phyloP scores from a whole-genome alignment of 177 flowering plant genomes.

The Vitis hybrid region DNA sequence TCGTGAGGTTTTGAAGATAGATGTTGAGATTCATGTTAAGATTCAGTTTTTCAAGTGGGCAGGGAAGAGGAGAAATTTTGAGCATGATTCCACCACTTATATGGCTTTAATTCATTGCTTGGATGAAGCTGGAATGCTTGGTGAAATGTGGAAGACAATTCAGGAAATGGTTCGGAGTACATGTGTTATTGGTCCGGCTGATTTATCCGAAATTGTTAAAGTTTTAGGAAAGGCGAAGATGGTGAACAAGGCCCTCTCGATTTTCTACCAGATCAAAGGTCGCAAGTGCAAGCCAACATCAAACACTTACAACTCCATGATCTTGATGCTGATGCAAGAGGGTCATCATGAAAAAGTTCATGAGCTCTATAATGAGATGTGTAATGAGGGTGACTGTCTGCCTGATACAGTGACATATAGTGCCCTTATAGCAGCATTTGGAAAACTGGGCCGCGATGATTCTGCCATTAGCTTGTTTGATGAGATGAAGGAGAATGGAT shows the following conservation, averaged over 20 bases:
- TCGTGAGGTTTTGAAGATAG: constrained; percentile 64
- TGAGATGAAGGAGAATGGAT: constrained; percentile 87
- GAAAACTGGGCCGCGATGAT: constrained; percentile 66
- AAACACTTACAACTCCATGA: constrained; percentile 64
- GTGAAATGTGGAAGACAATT: constrained; percentile 80
- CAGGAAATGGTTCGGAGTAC: constrained; percentile 73
- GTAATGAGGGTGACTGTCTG: constrained; percentile 67
- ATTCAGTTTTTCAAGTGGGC: constrained; percentile 92
- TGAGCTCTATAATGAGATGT: constrained; percentile 91
- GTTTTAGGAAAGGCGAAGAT: constrained; percentile 76
- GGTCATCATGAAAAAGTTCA: constrained; percentile 77
- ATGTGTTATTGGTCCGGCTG: constrained; percentile 46
- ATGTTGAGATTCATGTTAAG: constrained; percentile 71
- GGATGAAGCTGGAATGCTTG: constrained; percentile 57
- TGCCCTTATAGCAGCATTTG: constrained; percentile 66
- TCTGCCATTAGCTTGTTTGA: constrained; percentile 76
- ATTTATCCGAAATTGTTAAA: constrained; percentile 64
- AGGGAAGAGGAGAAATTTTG: constrained; percentile 66
- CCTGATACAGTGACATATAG: constrained; percentile 85
- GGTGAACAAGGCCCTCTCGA: constrained; percentile 81
- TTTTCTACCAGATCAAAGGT: constrained; percentile 73
- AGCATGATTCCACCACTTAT: constrained; percentile 73
- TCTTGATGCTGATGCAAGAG: constrained; percentile 78
- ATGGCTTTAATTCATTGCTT: constrained; percentile 71
- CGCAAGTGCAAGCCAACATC: constrained; percentile 71